Conservation (phyloP, 768 basidiomycete species). For the Calvatia gigantea region DNA sequence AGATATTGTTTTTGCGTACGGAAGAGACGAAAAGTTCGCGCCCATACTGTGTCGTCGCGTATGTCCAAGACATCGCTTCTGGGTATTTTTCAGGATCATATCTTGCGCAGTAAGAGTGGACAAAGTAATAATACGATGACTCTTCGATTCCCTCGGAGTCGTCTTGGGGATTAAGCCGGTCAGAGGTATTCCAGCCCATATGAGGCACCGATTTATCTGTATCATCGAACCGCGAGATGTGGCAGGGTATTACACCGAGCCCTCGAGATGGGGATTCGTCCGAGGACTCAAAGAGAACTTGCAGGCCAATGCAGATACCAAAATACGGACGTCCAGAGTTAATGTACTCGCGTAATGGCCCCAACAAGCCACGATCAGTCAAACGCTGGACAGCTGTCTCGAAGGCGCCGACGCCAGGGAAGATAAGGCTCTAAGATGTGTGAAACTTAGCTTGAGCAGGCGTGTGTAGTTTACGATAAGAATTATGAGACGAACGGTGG, state of each 20-base stretch:
- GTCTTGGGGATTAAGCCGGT: conserved; percentile 45
- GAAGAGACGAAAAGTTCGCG: conserved; percentile 85
- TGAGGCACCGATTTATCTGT: conserved; percentile 88
- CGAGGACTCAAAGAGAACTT: conserved; percentile 88
- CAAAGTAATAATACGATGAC: conserved; percentile 88
- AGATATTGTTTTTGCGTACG: conserved; percentile 80
- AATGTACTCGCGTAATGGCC: conserved; percentile 81
- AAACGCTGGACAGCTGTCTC: conserved; percentile 83
- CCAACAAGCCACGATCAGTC: conserved; percentile 63
- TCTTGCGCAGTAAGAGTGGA: conserved; percentile 89
- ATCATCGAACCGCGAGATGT: conserved; percentile 71
- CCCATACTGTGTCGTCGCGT: conserved; percentile 93
- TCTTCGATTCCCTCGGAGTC: conserved; percentile 45
- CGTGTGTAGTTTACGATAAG: conserved; percentile 8
- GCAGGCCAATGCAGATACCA: conserved; percentile 98
- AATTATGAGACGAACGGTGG: conserved; percentile 64
- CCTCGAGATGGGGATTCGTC: conserved; percentile 74
- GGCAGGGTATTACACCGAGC: conserved; percentile 80
- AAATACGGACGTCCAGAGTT: conserved; percentile 89
- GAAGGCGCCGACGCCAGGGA: conserved; percentile 96
- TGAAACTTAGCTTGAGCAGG: conserved; percentile 13
- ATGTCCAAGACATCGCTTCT: conserved; percentile 68
- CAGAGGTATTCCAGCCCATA: conserved; percentile 93
- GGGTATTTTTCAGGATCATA: conserved; percentile 57
- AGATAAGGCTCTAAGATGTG: conserved; percentile 75